Conservation (phyloP, 176 grass and related monocot genomes). For the Aegilops sharonensis region DNA sequence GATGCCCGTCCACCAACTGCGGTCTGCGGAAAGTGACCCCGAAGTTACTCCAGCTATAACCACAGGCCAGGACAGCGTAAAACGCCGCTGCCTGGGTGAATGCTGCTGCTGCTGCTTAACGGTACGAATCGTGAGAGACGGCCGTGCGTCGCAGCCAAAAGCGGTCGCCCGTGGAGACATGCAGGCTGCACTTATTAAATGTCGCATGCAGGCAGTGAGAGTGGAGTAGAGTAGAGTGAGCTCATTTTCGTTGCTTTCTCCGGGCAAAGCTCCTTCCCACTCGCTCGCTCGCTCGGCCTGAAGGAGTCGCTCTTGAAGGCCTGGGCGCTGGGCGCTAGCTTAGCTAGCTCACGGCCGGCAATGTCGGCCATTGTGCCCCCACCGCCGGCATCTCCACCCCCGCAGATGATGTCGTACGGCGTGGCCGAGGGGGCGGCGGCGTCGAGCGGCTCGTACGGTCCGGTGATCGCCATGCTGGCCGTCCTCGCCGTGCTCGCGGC, state of each 20-base stretch:
- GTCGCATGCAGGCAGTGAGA: background rate
- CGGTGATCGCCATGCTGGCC: slow-evolving; percentile 66
- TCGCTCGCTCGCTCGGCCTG: background rate
- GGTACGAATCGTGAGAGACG: too few relatives aligned
- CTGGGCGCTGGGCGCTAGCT: background rate
- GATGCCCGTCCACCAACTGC: background rate
- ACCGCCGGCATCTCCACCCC: slow-evolving; percentile 10
- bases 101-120: background rate
- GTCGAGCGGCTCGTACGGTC: slow-evolving; percentile 45
- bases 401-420: slow-evolving; percentile 25
- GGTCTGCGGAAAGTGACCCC: background rate
- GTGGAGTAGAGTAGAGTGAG: background rate
- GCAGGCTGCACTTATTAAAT: slow-evolving; percentile 5
- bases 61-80: background rate
- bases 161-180: background rate
- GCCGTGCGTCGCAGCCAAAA: background rate
- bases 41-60: background rate
- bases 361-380: slow-evolving; percentile 40
- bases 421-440: background rate
- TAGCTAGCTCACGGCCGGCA: background rate
- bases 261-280: background rate
- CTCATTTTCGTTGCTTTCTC: background rate
- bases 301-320: background rate
- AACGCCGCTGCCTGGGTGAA: background rate
- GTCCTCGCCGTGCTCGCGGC: slow-evolving; percentile 58